Percentiles rank a stretch among this genome's conserved stretches.
Conservation (phyloP, 345 rosid species). For the Salix viminalis region DNA sequence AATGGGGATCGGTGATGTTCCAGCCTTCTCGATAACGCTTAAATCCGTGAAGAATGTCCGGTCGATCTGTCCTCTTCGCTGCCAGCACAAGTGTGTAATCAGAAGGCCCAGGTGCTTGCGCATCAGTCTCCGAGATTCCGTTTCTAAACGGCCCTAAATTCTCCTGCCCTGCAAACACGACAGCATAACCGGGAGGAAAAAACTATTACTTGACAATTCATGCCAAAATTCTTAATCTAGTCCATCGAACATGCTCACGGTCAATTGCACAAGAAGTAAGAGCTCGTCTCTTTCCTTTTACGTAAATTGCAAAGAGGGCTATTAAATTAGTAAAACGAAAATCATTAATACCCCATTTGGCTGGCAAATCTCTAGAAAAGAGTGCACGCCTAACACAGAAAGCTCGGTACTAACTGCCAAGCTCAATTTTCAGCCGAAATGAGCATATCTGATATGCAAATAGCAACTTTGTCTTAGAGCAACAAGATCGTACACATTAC, state of each 20-base stretch:
- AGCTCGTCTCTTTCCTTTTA: no score
- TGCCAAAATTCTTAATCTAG: no score
- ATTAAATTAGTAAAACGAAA: no score
- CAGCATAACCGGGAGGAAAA: background rate
- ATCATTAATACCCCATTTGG: no score
- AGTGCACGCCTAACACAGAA: background rate
- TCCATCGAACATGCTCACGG: background rate
- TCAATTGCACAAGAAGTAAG: no score
- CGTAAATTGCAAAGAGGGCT: no score
- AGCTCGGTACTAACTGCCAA: background rate
- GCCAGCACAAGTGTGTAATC: slow-evolving; percentile 54
- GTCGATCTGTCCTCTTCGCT: slow-evolving; percentile 72
- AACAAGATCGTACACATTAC: background rate
- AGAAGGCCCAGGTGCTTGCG: slow-evolving; percentile 61
- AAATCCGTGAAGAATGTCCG: slow-evolving; percentile 70
- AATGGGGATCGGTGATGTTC: slow-evolving; percentile 78
- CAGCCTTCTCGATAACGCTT: slow-evolving; percentile 74
- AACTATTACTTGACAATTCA: background rate
- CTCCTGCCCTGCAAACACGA: slow-evolving; percentile 15
- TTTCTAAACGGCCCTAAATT: slow-evolving; percentile 44
- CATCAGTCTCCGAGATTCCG: slow-evolving; percentile 32
- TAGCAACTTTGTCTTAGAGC: background rate
- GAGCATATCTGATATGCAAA: background rate
- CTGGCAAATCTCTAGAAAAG: no score
- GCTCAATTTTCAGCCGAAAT: background rate